Evolutionary conservation across 2,329 filamentous ascomycete genomes (phyloP).

Genomic region (Colletotrichum euphorbiae): DNA sequence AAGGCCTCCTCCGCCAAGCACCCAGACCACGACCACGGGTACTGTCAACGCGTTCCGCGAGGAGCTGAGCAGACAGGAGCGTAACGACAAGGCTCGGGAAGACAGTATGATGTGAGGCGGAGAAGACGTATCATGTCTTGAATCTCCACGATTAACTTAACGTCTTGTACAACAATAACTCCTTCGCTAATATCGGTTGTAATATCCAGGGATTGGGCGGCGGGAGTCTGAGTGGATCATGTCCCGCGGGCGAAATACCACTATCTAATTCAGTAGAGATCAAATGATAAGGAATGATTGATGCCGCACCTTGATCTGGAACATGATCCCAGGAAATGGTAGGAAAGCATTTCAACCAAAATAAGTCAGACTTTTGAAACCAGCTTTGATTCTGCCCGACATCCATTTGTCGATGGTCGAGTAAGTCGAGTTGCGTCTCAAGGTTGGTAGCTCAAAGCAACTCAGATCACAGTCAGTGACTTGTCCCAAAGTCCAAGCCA

Average conservation of each 20-base stretch:
- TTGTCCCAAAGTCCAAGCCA: too few relatives aligned
- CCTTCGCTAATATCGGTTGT: not conserved
- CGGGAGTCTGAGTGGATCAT: not conserved
- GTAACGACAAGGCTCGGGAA: constrained; percentile 17
- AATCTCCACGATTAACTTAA: not conserved
- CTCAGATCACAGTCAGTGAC: too few relatives aligned
- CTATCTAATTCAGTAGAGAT: not conserved
- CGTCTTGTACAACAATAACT: not conserved
- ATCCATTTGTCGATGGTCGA: too few relatives aligned
- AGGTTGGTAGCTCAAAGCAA: too few relatives aligned
- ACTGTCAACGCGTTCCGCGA: constrained; percentile 35
- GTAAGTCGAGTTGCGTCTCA: too few relatives aligned
- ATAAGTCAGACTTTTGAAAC: too few relatives aligned
- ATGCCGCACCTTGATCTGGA: not conserved
- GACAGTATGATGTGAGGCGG: constrained; percentile 12
- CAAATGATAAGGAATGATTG: not conserved
- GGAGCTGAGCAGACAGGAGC: constrained; percentile 37
- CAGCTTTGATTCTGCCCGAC: too few relatives aligned
- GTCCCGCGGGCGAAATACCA: not conserved
- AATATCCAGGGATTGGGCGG: too few relatives aligned
- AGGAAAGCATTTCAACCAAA: too few relatives aligned
- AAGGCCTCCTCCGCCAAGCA: constrained; percentile 7
- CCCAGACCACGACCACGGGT: not conserved
- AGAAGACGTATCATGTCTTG: not conserved
- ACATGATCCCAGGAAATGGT: too few relatives aligned